Conservation (phyloP, 2,329 filamentous ascomycete species). For the Akanthomyces muscarius region DNA sequence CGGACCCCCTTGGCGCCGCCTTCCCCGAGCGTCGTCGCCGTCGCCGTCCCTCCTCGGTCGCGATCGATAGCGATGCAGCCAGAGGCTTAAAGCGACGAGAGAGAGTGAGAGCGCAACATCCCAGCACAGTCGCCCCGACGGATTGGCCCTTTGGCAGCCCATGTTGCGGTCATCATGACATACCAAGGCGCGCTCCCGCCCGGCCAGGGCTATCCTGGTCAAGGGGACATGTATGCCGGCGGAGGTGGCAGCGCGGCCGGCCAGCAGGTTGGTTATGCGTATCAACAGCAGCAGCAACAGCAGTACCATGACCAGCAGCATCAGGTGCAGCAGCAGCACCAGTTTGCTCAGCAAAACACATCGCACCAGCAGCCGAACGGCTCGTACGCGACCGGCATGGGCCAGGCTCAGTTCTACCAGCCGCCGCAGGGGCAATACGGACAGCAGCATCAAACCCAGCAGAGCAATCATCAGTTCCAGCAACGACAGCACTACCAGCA, state of each 20-base stretch:
- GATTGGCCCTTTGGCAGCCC: slow-evolving; percentile 10
- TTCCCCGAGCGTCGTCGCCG: background rate
- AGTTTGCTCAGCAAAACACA: slow-evolving; percentile 22
- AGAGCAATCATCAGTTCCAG: slow-evolving; percentile 22
- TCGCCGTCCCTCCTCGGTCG: background rate
- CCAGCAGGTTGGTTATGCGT: slow-evolving; percentile 18
- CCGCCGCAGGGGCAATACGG: slow-evolving; percentile 26
- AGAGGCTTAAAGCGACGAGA: slow-evolving; percentile 3
- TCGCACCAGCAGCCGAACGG: slow-evolving; percentile 24
- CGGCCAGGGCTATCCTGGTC: slow-evolving; percentile 37
- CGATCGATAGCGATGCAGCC: slow-evolving; percentile 16
- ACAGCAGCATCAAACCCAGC: slow-evolving; percentile 20
- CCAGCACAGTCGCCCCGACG: background rate
- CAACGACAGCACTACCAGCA: slow-evolving; percentile 15
- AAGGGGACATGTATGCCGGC: slow-evolving; percentile 27
- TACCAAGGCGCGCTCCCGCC: slow-evolving; percentile 38
- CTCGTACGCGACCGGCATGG: slow-evolving; percentile 20
- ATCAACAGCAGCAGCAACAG: slow-evolving; percentile 26
- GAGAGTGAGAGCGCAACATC: background rate
- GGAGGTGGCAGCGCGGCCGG: slow-evolving; percentile 4
- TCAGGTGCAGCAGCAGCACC: slow-evolving; percentile 25
- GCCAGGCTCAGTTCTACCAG: slow-evolving; percentile 24
- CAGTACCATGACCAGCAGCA: slow-evolving; percentile 27
- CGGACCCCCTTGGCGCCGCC: background rate
- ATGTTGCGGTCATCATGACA: slow-evolving; percentile 30